These are phyloP conservation scores for Phoma sp. DNA, from an alignment of 2,329 filamentous ascomycete genomes.

Conservation along the genomic window DNA sequence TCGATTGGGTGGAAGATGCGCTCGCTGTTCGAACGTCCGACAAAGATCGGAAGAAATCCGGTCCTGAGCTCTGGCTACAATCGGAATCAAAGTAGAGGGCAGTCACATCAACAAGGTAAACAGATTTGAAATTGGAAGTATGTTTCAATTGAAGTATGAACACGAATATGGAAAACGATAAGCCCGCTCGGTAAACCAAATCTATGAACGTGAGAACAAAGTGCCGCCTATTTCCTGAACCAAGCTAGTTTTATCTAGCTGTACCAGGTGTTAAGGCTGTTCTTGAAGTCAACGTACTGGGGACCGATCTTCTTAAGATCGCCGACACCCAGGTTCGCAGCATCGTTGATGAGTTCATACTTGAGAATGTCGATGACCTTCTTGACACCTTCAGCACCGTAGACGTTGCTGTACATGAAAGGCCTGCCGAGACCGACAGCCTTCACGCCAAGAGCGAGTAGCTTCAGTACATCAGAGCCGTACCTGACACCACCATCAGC, in stretches of 20 bases:
- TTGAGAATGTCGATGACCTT: slow-evolving; percentile 59
- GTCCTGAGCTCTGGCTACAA: no score
- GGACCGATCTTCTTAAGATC: slow-evolving; percentile 39
- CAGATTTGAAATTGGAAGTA: background rate
- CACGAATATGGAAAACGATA: background rate
- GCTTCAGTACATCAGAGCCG: slow-evolving; percentile 47
- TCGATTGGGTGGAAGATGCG: background rate
- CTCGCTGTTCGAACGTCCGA: background rate
- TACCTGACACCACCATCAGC: slow-evolving; percentile 51
- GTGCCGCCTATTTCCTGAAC: background rate
- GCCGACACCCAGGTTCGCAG: slow-evolving; percentile 40
- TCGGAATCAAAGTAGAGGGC: background rate
- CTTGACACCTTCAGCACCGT: slow-evolving; percentile 67
- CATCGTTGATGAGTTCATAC: slow-evolving; percentile 53
- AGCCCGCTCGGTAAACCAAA: background rate
- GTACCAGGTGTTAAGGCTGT: slow-evolving; percentile 21
- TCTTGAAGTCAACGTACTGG: slow-evolving; percentile 31
- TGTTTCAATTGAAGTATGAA: background rate
- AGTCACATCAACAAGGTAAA: background rate
- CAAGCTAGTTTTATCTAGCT: slow-evolving; percentile 12
- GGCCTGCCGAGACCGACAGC: slow-evolving; percentile 56
- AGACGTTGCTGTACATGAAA: slow-evolving; percentile 60
- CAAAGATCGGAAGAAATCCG: background rate
- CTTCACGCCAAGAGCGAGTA: slow-evolving; percentile 47
- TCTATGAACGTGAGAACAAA: background rate